phyloP scores from a whole-genome alignment of 306 rosid genomes.

The Coriaria nepalensis region DNA sequence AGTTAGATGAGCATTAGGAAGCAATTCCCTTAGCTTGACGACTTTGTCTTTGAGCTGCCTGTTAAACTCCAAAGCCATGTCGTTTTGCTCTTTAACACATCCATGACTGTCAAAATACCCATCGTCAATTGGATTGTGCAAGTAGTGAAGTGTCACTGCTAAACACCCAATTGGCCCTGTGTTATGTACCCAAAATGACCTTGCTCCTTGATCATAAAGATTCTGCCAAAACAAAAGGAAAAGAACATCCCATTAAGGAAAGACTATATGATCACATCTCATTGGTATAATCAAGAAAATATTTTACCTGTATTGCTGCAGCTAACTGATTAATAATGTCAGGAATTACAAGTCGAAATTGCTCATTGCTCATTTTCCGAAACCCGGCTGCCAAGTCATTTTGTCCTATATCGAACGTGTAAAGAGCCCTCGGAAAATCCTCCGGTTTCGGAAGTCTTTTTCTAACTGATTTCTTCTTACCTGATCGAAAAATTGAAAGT shows the following conservation, averaged over 20 bases:
- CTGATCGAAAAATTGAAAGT: too few relatives aligned
- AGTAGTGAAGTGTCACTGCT: conserved; percentile 26
- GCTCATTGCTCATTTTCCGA: conserved; percentile 19
- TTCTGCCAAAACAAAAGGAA: conserved; percentile 16
- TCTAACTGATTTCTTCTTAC: conserved; percentile 23
- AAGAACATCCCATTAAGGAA: background rate
- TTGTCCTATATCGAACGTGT: conserved; percentile 69
- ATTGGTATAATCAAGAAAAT: background rate
- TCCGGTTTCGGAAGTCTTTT: conserved; percentile 37
- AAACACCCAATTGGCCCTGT: conserved; percentile 78
- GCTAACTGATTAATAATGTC: conserved; percentile 35
- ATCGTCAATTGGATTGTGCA: conserved; percentile 9
- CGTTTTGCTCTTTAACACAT: conserved; percentile 41
- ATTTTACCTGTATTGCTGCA: conserved; percentile 38
- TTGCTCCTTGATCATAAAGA: conserved; percentile 40
- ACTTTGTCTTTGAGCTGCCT: conserved; percentile 33
- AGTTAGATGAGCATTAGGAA: conserved; percentile 39
- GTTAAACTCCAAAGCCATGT: conserved; percentile 55
- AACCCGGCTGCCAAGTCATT: conserved; percentile 58
- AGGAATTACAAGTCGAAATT: conserved; percentile 24
- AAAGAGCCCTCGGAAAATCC: conserved; percentile 60
- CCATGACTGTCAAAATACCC: conserved; percentile 38
- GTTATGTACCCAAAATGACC: conserved; percentile 79
- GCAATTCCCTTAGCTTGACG: conserved; percentile 25
- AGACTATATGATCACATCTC: too few relatives aligned